Conservation (phyloP, 2,329 filamentous ascomycete genomes). For the Colletotrichum spaethianum region DNA sequence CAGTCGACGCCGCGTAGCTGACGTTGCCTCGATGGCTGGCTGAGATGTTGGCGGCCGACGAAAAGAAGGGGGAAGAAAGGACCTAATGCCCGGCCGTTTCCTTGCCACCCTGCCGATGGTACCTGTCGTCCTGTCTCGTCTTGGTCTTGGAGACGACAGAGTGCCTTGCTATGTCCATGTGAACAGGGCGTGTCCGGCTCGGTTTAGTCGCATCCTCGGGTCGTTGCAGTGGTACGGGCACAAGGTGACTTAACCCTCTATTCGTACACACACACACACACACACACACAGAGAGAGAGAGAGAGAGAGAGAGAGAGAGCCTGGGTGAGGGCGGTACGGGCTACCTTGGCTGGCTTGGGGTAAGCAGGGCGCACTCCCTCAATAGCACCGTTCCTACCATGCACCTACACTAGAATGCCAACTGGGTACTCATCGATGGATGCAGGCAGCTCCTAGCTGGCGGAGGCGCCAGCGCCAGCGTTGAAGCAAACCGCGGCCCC, state of each 20-base stretch:
- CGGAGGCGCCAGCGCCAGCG: constrained; percentile 9
- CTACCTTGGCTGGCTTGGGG: not conserved
- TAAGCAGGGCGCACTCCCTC: not conserved
- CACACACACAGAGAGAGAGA: too few species aligned
- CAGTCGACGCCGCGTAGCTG: not conserved
- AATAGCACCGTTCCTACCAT: not conserved
- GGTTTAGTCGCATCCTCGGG: not conserved
- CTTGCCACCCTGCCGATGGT: not conserved
- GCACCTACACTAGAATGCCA: not conserved
- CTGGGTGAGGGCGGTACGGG: not conserved
- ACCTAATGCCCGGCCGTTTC: constrained; percentile 32
- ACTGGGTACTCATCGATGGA: not conserved
- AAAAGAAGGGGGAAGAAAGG: not conserved
- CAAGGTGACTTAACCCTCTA: not conserved
- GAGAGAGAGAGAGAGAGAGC: too few species aligned
- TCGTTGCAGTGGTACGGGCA: not conserved
- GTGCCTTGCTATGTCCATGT: not conserved
- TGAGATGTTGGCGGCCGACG: not conserved
- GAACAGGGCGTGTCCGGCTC: not conserved
- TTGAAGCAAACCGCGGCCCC: constrained; percentile 6
- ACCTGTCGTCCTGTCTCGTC: constrained; percentile 1
- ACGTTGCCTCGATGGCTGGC: not conserved
- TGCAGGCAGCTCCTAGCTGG: constrained; percentile 5
- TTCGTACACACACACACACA: not conserved
- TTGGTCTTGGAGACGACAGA: not conserved